Base-by-base conservation (phyloP, 2,329 filamentous ascomycete species). In the Sarocladiaceae sp. region DNA sequence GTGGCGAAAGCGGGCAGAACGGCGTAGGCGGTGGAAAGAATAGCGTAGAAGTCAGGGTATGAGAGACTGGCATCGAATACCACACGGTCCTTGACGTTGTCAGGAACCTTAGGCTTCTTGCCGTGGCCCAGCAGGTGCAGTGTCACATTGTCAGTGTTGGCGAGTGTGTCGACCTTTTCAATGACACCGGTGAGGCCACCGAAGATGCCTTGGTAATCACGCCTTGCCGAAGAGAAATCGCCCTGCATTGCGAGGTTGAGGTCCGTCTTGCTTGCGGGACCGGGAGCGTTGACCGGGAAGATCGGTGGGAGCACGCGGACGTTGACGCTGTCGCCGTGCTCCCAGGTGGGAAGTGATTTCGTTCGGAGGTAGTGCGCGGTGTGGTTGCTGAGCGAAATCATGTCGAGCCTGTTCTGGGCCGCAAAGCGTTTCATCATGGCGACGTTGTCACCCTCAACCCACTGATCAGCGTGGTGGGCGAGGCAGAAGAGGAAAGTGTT, bases 71-170 rank as follows among this genome's bases (percentile, higher is more conserved):
- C 35, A 33, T 64, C 59, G 52, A 64, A 64, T 50, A 51, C 50
- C 47, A 64, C 58, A 48, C 58, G 53, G 49, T 56, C 47, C 44
- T 52, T 50, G 22, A 63, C 54, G 15, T 57, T 37, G 0, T 60
- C 54, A 12, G 61, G 61, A 5, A 64, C 61, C 12, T 55, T n/a
- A 11, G 61, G 61, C 15, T 44, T 46, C 20, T 54, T 52, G 15
- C 61, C 61, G 52, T 64, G 61, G 35, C 61, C 61, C 29, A 64
- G 55, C 6, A 64, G 52, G 40, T 63, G 61, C 12, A 64, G 58
- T 8, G 53, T 53, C 8, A 64, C 60, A 17, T 56, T 57, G 36
- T 56, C 52, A 31, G 53, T 35, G 2, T 40, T 39, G 15, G 56
- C 52, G 2, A 50, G 33, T 3, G 51, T 51, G 18, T 50, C 25